Conservation (phyloP, 768 basidiomycete species). For the Tulasnella sp. region DNA sequence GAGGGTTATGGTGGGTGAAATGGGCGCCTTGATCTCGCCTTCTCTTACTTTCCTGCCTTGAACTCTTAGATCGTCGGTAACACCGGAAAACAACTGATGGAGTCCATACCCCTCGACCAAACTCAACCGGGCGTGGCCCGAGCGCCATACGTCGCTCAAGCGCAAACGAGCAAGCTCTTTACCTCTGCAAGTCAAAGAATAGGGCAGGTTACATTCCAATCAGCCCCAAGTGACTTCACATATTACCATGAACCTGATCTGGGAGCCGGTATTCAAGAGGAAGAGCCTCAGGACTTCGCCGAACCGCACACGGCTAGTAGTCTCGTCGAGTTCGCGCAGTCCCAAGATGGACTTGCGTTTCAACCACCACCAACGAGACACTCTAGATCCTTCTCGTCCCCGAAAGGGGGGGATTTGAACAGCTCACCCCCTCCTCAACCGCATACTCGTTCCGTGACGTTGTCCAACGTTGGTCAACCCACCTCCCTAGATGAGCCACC, state of each 20-base stretch:
- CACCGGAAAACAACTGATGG: constrained; percentile 53
- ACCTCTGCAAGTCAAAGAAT: constrained; percentile 57
- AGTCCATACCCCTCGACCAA: constrained; percentile 77
- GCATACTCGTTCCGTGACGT: constrained; percentile 7
- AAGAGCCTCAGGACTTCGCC: not conserved
- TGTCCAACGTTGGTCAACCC: not conserved
- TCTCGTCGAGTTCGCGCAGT: constrained; percentile 11
- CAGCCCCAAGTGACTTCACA: constrained; percentile 22
- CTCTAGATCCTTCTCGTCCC: not conserved
- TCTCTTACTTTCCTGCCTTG: constrained; percentile 14
- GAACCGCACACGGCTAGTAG: constrained; percentile 6
- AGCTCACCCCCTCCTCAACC: not conserved
- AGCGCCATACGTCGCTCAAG: constrained; percentile 67
- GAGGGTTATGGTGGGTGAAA: constrained; percentile 59
- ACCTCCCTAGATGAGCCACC: not conserved
- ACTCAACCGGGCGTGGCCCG: constrained; percentile 83
- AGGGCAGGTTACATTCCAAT: constrained; percentile 37
- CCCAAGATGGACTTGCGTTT: not conserved
- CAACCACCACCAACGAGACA: not conserved
- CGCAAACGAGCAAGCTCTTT: constrained; percentile 62
- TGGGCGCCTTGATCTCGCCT: not conserved
- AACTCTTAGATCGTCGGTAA: constrained; percentile 52
- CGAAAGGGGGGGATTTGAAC: not conserved
- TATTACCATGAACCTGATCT: constrained; percentile 21
- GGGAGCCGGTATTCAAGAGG: not conserved